Base-by-base conservation (phyloP, 2,329 filamentous ascomycete genomes). In the Paecilomyces fulvus region DNA sequence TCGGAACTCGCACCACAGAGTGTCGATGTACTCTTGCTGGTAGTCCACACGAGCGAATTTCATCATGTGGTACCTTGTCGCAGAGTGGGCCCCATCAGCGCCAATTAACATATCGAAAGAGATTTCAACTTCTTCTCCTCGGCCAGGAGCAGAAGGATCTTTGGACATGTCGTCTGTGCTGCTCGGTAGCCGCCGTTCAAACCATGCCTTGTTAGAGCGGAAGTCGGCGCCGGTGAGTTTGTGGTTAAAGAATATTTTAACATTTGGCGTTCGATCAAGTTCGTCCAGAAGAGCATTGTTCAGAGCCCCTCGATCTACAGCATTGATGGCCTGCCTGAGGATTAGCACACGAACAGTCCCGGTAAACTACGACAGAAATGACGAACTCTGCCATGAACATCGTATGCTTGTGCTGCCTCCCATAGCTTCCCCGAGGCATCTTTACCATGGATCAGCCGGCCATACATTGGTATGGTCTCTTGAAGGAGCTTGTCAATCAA, bases 1-100 rank as follows among this genome's bases (percentile, higher is more conserved):
- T 52, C 85, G 85, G 69, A 99, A 97, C 69, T 99, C 94, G 71
- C 92, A 97, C 94, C 94, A 99, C 4, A 97, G 76, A 0, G 92
- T 94, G 72, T 97, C 92, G 68, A 99, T 94, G 71, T 99, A 99
- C 65, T 90, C 85, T 70, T 99, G 94, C 64, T 88, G 81, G 68
- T 96, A 99, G 73, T 94, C 85, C 83, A 97, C 90, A 10, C 88
- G 85, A 0, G 87, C 83, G 65, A 84, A 96, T 75, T 97, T 97
- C 92, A 99, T 99, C 75, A 99, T 78, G 68, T 97, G 91, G 69
- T 90, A 95, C 53, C 94, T 82, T 3, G 92, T 87, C 49, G 91
- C 86, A 0, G 92, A 97, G 74, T 99, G 92, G 0, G 94, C 94
- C 7, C 94, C 94, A 67, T 99, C 94, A 31, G 92, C 92, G 9